Evolutionary conservation across 176 grass and related monocot genomes (phyloP).

Genomic region (Tillandsia leiboldiana): DNA sequence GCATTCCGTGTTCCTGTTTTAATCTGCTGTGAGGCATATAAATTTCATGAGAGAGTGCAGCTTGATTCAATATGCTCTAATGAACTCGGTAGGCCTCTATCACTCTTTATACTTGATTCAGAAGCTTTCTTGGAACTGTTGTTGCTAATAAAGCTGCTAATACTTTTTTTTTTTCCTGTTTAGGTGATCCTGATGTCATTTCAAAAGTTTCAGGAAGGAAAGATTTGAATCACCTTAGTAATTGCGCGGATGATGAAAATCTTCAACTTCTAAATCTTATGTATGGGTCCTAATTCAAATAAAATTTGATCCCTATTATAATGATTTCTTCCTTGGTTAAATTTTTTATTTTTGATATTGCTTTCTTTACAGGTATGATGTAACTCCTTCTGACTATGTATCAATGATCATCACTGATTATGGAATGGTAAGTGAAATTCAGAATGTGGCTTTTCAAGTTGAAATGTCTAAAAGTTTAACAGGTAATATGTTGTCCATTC

Average conservation of each 20-base stretch:
- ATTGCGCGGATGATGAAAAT: constrained; percentile 44
- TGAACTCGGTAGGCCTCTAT: constrained; percentile 51
- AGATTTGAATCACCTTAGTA: constrained; percentile 39
- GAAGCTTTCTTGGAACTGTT: not conserved
- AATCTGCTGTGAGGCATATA: constrained; percentile 76
- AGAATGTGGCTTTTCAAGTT: constrained; percentile 5
- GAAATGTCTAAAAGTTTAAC: not conserved
- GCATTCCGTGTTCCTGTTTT: constrained; percentile 59
- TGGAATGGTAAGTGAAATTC: constrained; percentile 56
- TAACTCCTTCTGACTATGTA: constrained; percentile 69
- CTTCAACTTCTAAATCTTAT: constrained; percentile 68
- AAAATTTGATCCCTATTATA: not conserved
- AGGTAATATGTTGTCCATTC: constrained; percentile 2
- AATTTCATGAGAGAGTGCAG: constrained; percentile 82
- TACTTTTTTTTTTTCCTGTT: constrained; percentile 6
- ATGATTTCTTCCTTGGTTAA: constrained; percentile 8
- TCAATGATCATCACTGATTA: constrained; percentile 89
- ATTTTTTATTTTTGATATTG: constrained; percentile 17
- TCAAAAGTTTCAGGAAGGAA: constrained; percentile 33
- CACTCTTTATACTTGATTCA: constrained; percentile 3
- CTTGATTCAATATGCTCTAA: constrained; percentile 82
- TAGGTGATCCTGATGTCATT: constrained; percentile 82
- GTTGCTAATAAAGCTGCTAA: not conserved
- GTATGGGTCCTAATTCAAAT: constrained; percentile 28
- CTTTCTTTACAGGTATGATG: constrained; percentile 52